phyloP scores from a whole-genome alignment of 768 basidiomycete genomes.

The Mycena rosella region DNA sequence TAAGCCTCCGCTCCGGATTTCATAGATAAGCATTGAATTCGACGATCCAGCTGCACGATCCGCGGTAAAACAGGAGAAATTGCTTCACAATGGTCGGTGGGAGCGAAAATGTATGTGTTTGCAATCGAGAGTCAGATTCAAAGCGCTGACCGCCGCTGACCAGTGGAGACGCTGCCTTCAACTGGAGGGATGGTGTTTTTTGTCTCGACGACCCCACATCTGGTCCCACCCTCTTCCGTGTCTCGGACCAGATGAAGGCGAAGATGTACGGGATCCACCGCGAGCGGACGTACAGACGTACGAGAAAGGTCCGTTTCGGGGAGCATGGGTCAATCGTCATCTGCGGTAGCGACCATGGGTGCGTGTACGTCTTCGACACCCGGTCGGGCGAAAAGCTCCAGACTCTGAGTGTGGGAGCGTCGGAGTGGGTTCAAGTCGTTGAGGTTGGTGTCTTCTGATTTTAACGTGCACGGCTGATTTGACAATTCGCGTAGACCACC shows the following conservation, averaged over 20 bases:
- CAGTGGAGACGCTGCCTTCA: no score
- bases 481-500: constrained; percentile 8
- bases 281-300: not conserved
- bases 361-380: constrained; percentile 16
- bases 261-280: constrained; percentile 4
- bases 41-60: no score
- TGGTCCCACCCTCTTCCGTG: constrained; percentile 16
- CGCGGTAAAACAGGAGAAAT: constrained; percentile 3
- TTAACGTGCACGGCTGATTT: constrained; percentile 1
- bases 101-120: constrained; percentile 5
- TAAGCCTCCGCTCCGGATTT: no score
- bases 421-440: constrained; percentile 17
- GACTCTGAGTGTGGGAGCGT: constrained; percentile 12
- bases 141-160: not conserved
- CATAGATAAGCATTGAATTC: no score
- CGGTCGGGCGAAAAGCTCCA: not conserved
- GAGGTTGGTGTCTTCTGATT: constrained; percentile 12
- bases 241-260: constrained; percentile 11
- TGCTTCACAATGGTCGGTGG: not conserved
- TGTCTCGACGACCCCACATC: constrained; percentile 12
- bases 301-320: constrained; percentile 8
- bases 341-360: no score
- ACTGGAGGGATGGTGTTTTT: constrained; percentile 20
- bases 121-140: not conserved
- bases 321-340: constrained; percentile 7